Base-by-base conservation (phyloP, 805 yeast species). In the Priceomyces melissophilus region DNA sequence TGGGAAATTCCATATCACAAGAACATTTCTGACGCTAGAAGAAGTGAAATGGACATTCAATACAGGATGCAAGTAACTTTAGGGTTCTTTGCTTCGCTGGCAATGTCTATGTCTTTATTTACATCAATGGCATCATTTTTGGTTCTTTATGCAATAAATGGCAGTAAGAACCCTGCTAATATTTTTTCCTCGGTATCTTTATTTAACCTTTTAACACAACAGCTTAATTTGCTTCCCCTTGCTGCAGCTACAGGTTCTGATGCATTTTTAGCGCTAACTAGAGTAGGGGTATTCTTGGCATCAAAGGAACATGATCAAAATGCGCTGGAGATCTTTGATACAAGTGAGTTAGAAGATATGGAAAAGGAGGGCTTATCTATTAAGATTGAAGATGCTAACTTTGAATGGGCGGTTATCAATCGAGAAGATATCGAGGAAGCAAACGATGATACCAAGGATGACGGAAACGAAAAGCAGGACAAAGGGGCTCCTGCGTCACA, bases 1-100 rank as follows among this genome's bases (percentile, higher is more conserved):
- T 90, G 96, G 96, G 97, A 90, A 63, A 71, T 71, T 26, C 89
- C 96, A 1, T 90, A 87, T 57, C 71, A 72, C 40, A 59, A 71
- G 8, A 66, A 73, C 39, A 74, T 90, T 28, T 54, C 77, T 11
- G 71, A 68, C 10, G 69, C 78, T 20, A 76, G 97, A 57, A 52
- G 56, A 0, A 55, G 66, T 14, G 97, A 89, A 62, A 81, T 86
- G 75, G 50, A 54, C 3, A 67, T 70, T 38, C 74, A 90, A 44
- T 73, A 80, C 46, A 68, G 64, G 39, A 76, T 87, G 69, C 90
- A 85, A 53, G 68, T 81, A 32, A 58, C 78, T 23, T 78, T 90
- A 57, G 85, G 78, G 50, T 59, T 83, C 35, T 52, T 60, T 28
- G 78, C 82, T 40, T 82, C 96, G 1, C 54, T 81, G 38, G 82